Conservation (phyloP, 164 flowering plant species). For the Magnolia changhungtana region DNA sequence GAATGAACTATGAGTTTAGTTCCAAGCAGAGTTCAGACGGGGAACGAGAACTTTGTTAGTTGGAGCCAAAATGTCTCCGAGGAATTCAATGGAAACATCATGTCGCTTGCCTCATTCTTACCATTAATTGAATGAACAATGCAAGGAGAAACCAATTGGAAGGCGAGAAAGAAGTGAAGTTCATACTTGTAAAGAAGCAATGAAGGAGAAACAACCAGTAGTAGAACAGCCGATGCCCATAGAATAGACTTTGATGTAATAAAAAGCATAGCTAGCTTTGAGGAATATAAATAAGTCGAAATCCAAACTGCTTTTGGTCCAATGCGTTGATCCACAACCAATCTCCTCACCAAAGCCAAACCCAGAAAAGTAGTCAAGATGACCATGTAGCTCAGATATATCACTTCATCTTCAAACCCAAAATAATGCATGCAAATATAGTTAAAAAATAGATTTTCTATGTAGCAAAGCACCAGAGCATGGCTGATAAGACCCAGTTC, state of each 20-base stretch:
- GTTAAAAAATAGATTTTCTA: constrained; percentile 78
- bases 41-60: background rate
- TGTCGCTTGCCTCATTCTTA: background rate
- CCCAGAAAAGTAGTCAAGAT: constrained; percentile 75
- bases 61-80: background rate
- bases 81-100: background rate
- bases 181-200: constrained; percentile 91
- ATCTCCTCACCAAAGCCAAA: constrained; percentile 76
- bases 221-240: constrained; percentile 79
- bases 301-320: constrained; percentile 85
- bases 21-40: background rate
- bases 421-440: constrained; percentile 75
- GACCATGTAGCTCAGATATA: constrained; percentile 98
- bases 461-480: constrained; percentile 71
- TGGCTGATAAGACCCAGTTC: constrained; percentile 79
- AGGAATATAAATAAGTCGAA: constrained; percentile 72
- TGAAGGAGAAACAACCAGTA: constrained; percentile 89
- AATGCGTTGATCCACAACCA: constrained; percentile 69
- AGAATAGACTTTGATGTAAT: constrained; percentile 75
- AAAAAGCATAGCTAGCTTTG: constrained; percentile 86
- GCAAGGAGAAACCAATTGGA: background rate
- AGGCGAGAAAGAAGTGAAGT: background rate
- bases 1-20: background rate
- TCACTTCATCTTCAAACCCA: constrained; percentile 89
- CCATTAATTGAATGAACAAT: background rate